Evolutionary conservation across 2,329 filamentous ascomycete species (phyloP).

Genomic region (Neofusicoccum sp.): DNA sequence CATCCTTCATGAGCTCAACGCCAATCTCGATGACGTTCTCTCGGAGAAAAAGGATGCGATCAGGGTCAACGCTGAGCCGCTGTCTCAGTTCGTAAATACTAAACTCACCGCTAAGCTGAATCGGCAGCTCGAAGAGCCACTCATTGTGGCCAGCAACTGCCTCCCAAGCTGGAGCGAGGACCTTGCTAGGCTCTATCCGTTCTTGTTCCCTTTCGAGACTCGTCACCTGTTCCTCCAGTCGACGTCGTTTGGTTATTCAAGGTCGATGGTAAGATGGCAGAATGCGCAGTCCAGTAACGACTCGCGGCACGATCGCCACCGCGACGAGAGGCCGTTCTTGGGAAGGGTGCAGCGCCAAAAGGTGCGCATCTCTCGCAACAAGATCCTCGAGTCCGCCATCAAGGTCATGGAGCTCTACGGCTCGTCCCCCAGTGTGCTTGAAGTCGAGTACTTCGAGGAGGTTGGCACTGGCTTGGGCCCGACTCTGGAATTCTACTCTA

Average conservation of each 20-base stretch:
- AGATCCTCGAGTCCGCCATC: conserved; percentile 92
- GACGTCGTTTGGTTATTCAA: conserved; percentile 95
- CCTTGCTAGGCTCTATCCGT: conserved; percentile 88
- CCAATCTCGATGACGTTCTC: conserved; percentile 88
- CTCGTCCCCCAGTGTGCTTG: conserved; percentile 90
- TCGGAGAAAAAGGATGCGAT: conserved; percentile 73
- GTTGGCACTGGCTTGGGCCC: conserved; percentile 95
- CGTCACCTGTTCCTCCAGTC: conserved; percentile 96
- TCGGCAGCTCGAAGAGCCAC: conserved; percentile 90
- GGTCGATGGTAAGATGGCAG: conserved; percentile 98
- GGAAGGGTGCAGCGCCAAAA: conserved; percentile 94
- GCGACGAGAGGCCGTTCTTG: conserved; percentile 88
- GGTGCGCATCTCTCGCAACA: conserved; percentile 92
- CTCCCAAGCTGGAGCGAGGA: conserved; percentile 96
- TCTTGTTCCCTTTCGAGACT: conserved; percentile 97
- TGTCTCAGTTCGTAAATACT: conserved; percentile 96
- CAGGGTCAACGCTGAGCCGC: conserved; percentile 75
- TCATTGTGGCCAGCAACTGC: conserved; percentile 96
- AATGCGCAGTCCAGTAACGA: conserved; percentile 84
- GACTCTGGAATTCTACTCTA: conserved; percentile 97
- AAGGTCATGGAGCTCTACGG: conserved; percentile 99
- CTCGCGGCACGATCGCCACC: conserved; percentile 74
- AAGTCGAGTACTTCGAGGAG: conserved; percentile 98
- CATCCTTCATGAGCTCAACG: conserved; percentile 89
- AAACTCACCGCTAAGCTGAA: conserved; percentile 98